phyloP scores from a whole-genome alignment of 805 yeast genomes.

The Myxozyma melibiosi region DNA sequence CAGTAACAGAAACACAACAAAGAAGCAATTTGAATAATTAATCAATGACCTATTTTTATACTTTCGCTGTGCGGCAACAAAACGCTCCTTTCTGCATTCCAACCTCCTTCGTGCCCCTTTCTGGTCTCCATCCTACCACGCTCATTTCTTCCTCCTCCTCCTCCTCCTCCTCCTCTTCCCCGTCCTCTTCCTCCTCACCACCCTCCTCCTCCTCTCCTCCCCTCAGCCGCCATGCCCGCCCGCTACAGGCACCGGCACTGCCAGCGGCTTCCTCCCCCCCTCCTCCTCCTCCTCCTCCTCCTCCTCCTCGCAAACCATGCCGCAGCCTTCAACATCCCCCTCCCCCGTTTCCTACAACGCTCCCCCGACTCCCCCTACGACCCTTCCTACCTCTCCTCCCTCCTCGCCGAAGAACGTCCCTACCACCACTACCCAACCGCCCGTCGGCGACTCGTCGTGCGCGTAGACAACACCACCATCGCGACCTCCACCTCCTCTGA shows the following conservation, averaged over 20 bases:
- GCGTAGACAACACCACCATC: constrained; percentile 15
- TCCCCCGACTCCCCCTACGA: neutral
- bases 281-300: constrained; percentile 7
- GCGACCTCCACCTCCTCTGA: constrained; percentile 1
- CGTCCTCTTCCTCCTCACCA: neutral
- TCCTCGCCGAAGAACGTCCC: constrained; percentile 13
- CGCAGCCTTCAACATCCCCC: constrained; percentile 4
- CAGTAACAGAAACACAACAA: neutral
- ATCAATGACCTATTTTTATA: constrained; percentile 12
- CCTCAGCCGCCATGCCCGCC: constrained; percentile 6
- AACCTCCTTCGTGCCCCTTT: constrained; percentile 12
- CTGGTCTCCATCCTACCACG: constrained; percentile 1
- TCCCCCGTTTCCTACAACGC: constrained; percentile 6
- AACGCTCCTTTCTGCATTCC: constrained; percentile 2
- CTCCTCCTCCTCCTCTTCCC: constrained; percentile 7
- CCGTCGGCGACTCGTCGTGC: constrained; percentile 17
- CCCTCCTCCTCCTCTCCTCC: constrained; percentile 6
- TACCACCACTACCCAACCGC: constrained; percentile 11
- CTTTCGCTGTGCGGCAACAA: constrained; percentile 4
- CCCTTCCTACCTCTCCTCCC: constrained; percentile 1
- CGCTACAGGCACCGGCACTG: constrained; percentile 7
- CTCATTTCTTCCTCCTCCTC: constrained; percentile 1
- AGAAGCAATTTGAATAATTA: no score
- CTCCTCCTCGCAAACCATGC: constrained; percentile 1
- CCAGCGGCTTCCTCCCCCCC: constrained; percentile 13